Percentiles rank a stretch among this genome's conserved stretches.
These are phyloP conservation scores for Globisporangium lucens DNA, from an alignment of 352 stramenopile species.

Conservation along the genomic window DNA sequence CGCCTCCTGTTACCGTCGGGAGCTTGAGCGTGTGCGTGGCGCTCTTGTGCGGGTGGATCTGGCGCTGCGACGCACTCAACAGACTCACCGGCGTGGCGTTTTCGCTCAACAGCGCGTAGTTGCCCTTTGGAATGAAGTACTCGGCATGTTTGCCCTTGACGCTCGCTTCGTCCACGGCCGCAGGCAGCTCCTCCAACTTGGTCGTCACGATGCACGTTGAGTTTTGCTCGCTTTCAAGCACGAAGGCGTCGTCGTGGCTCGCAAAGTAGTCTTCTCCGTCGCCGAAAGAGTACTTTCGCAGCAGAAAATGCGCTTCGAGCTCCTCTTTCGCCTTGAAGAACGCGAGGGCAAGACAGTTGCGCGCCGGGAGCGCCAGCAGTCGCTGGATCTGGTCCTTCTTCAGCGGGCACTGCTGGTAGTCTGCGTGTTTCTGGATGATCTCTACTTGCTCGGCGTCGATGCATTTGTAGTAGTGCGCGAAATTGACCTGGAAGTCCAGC, in stretches of 20 bases:
- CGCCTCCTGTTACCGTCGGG: slow-evolving; percentile 20
- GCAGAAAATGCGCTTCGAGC: slow-evolving; percentile 48
- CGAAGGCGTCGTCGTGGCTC: slow-evolving; percentile 40
- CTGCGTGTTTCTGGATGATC: slow-evolving; percentile 45
- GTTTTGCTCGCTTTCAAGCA: neutral
- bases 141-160: slow-evolving; percentile 10
- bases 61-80: slow-evolving; percentile 37
- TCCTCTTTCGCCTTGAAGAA: slow-evolving; percentile 65
- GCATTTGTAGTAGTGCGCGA: slow-evolving; percentile 70
- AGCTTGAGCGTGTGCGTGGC: slow-evolving; percentile 64
- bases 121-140: slow-evolving; percentile 20
- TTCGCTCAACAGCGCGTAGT: slow-evolving; percentile 36
- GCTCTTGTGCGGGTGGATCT: slow-evolving; percentile 60
- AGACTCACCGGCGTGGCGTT: slow-evolving; percentile 25
- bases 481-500: slow-evolving; percentile 60
- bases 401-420: slow-evolving; percentile 48
- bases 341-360: slow-evolving; percentile 63
- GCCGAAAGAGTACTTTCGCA: slow-evolving; percentile 70
- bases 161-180: slow-evolving; percentile 26
- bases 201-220: slow-evolving; percentile 13
- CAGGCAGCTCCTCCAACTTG: slow-evolving; percentile 36
- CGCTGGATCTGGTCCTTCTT: slow-evolving; percentile 46
- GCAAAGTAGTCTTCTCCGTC: slow-evolving; percentile 66
- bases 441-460: slow-evolving; percentile 50
- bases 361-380: slow-evolving; percentile 49